These are phyloP conservation scores for Cyathus striatus DNA, from an alignment of 768 basidiomycete species.

Conservation along the genomic window DNA sequence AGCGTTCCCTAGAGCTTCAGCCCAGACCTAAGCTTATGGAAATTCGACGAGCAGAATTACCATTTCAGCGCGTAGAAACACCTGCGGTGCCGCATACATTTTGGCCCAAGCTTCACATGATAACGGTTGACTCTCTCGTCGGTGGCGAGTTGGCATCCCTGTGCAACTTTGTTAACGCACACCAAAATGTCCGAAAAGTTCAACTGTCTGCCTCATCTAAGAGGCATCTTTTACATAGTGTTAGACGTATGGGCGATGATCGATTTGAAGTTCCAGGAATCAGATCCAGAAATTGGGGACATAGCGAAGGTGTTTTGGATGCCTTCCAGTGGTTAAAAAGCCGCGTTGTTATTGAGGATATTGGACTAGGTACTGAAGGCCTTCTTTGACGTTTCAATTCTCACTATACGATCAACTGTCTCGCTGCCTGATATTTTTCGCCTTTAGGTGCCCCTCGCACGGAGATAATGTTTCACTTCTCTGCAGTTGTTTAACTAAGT, in stretches of 20 bases:
- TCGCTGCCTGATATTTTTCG: too few relatives aligned
- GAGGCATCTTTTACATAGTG: background rate
- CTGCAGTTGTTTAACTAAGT: too few relatives aligned
- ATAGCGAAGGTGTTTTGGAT: background rate
- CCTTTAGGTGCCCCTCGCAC: too few relatives aligned
- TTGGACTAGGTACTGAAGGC: too few relatives aligned
- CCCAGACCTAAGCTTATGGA: too few relatives aligned
- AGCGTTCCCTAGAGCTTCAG: too few relatives aligned
- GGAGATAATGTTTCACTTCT: too few relatives aligned
- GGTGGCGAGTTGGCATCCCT: background rate
- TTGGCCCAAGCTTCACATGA: background rate
- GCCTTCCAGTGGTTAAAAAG: conserved; percentile 44
- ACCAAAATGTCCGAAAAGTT: background rate
- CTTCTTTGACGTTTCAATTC: too few relatives aligned
- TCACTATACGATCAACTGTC: too few relatives aligned
- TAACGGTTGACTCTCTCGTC: background rate
- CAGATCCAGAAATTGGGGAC: background rate
- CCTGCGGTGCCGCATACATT: too few relatives aligned
- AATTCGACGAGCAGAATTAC: too few relatives aligned
- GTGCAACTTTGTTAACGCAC: background rate
- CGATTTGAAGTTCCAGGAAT: background rate
- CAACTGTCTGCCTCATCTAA: background rate
- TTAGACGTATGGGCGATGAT: background rate
- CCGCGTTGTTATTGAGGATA: conserved; percentile 29
- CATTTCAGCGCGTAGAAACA: too few relatives aligned